Evolutionary conservation across 2,329 filamentous ascomycete species (phyloP).

Genomic region (Xylariales sp.): DNA sequence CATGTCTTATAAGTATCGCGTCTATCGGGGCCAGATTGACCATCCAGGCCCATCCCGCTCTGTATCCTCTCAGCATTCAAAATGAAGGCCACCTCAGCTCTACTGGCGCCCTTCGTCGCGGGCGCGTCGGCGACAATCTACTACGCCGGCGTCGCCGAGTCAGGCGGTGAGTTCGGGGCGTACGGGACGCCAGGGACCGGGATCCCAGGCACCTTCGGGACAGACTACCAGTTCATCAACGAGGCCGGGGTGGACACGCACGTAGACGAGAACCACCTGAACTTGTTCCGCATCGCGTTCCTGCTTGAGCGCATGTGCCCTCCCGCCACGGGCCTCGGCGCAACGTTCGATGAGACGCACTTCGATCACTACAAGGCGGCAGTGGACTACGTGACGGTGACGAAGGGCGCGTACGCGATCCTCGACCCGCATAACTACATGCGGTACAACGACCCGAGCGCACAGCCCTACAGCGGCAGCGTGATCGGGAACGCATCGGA

Average conservation of each 20-base stretch:
- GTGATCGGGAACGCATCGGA: constrained; percentile 62
- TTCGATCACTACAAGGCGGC: constrained; percentile 59
- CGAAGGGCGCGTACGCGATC: constrained; percentile 59
- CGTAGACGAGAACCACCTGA: constrained; percentile 59
- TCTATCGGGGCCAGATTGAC: neutral
- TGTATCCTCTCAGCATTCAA: neutral
- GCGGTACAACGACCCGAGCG: constrained; percentile 63
- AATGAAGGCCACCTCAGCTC: constrained; percentile 41
- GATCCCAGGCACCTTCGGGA: constrained; percentile 61
- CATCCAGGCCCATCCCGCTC: neutral
- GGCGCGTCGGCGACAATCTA: constrained; percentile 57
- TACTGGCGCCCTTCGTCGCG: constrained; percentile 40
- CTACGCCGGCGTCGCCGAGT: constrained; percentile 61
- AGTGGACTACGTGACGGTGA: constrained; percentile 62
- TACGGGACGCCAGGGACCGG: constrained; percentile 57
- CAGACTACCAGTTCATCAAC: constrained; percentile 63
- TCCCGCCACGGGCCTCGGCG: constrained; percentile 57
- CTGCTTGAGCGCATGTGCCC: constrained; percentile 64
- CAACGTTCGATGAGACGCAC: constrained; percentile 63
- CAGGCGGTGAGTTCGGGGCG: constrained; percentile 60
- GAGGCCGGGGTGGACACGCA: constrained; percentile 58
- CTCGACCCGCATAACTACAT: constrained; percentile 66
- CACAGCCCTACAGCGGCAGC: constrained; percentile 60
- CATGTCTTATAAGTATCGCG: constrained; percentile 15
- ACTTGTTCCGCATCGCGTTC: constrained; percentile 62